Conservation (phyloP, 2,329 filamentous ascomycete species). For the Magnaporthiopsis rhizophila region DNA sequence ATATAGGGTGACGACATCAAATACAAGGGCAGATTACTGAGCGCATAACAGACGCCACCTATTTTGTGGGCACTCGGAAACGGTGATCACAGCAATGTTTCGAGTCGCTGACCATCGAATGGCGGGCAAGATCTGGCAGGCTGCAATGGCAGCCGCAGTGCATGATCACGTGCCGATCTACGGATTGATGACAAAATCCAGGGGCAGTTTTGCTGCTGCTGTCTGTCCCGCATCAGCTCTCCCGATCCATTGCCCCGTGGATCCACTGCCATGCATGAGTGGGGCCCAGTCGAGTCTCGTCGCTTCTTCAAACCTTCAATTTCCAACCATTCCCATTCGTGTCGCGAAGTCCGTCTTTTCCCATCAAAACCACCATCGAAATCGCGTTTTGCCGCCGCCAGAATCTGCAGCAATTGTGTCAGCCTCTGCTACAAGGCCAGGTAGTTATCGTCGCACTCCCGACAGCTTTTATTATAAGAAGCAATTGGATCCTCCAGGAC, state of each 20-base stretch:
- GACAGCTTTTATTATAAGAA: slow-evolving; percentile 3
- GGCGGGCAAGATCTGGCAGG: no score
- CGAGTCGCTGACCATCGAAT: background rate
- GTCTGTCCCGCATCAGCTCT: no score
- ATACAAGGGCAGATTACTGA: background rate
- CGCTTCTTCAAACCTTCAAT: background rate
- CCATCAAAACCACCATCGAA: no score
- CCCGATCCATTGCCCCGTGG: no score
- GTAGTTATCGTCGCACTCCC: slow-evolving; percentile 3
- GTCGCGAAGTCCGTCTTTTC: no score
- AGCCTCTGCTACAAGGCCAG: background rate
- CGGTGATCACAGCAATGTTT: background rate
- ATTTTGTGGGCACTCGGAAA: background rate
- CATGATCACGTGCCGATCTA: no score
- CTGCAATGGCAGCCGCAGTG: no score
- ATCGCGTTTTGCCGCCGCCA: background rate
- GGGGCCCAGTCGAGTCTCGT: background rate
- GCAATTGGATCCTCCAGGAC: slow-evolving; percentile 4
- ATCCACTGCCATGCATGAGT: no score
- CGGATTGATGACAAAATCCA: no score
- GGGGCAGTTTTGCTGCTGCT: no score
- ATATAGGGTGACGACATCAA: background rate
- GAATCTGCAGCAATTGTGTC: background rate
- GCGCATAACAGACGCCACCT: background rate
- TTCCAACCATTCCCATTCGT: background rate